Conservation (phyloP, 2,329 filamentous ascomycete genomes). For the Chaetomium globosum region DNA sequence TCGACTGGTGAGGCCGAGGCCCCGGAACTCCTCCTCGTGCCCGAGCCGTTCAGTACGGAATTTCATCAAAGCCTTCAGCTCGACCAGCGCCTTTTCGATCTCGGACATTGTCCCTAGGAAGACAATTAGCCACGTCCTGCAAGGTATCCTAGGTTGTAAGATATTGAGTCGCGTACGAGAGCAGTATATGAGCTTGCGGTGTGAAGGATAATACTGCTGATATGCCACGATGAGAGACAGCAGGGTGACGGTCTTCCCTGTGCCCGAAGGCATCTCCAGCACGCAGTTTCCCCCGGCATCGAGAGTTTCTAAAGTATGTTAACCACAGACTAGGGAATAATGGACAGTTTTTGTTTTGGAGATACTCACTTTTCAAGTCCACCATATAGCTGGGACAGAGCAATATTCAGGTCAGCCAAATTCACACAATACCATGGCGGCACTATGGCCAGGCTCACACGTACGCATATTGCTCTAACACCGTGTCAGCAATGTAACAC, state of each 20-base stretch:
- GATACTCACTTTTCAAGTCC: constrained; percentile 55
- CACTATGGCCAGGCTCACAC: constrained; percentile 12
- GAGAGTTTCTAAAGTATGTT: constrained; percentile 63
- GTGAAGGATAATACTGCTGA: constrained; percentile 89
- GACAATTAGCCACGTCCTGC: constrained; percentile 7
- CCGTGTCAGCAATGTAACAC: constrained; percentile 26
- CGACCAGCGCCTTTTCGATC: constrained; percentile 94
- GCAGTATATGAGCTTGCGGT: constrained; percentile 96
- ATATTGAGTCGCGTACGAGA: constrained; percentile 63
- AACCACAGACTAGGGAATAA: constrained; percentile 4
- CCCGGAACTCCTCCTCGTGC: constrained; percentile 87
- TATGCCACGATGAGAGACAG: constrained; percentile 96
- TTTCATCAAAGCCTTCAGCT: constrained; percentile 91
- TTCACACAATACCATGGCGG: not conserved
- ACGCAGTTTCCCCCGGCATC: constrained; percentile 95
- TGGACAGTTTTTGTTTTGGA: not conserved
- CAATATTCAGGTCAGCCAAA: constrained; percentile 22
- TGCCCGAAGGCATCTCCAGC: constrained; percentile 97
- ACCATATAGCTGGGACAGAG: constrained; percentile 54
- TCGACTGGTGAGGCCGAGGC: constrained; percentile 87
- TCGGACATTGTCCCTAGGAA: constrained; percentile 86
- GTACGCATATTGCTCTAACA: constrained; percentile 40
- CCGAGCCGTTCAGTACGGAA: constrained; percentile 90
- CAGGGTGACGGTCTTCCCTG: constrained; percentile 94
- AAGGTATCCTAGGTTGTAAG: not conserved